Conservation (phyloP, 169 alveolate species). For the Eimeria falciformis region DNA sequence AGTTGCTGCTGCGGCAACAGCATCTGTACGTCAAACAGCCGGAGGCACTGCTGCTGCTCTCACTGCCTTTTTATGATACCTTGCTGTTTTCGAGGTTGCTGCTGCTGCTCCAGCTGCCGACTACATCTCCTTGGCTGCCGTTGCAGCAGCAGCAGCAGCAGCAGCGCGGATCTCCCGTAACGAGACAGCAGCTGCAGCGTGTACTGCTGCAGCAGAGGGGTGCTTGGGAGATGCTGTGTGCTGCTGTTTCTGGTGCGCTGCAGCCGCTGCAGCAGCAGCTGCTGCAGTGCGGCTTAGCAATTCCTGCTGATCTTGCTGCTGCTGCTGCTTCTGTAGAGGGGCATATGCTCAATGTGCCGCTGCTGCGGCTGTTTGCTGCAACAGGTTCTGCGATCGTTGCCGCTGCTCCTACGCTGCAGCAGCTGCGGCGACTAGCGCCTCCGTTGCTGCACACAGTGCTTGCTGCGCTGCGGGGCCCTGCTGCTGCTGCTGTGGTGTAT, state of each 20-base stretch:
- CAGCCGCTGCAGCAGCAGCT: constrained; percentile 59
- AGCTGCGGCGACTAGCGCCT: constrained; percentile 36
- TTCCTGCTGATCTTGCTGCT: constrained; percentile 34
- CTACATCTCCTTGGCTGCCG: constrained; percentile 50
- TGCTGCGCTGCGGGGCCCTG: constrained; percentile 46
- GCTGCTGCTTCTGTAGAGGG: constrained; percentile 44
- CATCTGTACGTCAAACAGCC: constrained; percentile 9
- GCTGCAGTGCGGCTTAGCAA: constrained; percentile 37
- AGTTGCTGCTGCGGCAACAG: constrained; percentile 52
- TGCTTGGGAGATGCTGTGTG: constrained; percentile 17
- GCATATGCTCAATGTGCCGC: constrained; percentile 38
- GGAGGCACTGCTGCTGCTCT: constrained; percentile 38
- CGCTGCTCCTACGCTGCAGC: constrained; percentile 35
- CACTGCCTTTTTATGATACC: constrained; percentile 6
- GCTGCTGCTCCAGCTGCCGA: constrained; percentile 57
- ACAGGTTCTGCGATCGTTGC: constrained; percentile 28
- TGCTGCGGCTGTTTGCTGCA: constrained; percentile 37
- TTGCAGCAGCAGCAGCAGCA: constrained; percentile 64
- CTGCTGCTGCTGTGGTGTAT: constrained; percentile 25
- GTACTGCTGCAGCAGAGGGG: constrained; percentile 48
- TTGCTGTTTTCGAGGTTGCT: constrained; percentile 39
- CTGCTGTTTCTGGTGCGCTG: constrained; percentile 49
- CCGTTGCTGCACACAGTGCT: constrained; percentile 61
- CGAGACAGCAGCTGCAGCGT: constrained; percentile 52
- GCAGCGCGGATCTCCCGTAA: constrained; percentile 4